Evolutionary conservation across 257 asterid species (phyloP).

Genomic region (Marsdenia floribunda): DNA sequence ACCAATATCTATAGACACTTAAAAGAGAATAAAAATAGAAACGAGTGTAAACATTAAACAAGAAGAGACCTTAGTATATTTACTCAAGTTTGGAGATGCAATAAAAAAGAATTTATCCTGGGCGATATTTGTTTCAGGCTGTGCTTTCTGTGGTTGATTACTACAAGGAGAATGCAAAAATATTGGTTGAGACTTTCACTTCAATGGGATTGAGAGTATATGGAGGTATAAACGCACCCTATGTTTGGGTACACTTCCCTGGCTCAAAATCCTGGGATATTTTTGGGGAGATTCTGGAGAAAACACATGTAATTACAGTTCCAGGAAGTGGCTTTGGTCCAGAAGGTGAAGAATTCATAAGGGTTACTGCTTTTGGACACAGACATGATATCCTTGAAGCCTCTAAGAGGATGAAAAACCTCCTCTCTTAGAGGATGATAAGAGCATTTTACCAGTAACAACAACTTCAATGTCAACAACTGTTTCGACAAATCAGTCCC

Average conservation of each 20-base stretch:
- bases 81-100: not conserved
- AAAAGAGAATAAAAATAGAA: not conserved
- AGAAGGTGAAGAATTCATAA: constrained; percentile 70
- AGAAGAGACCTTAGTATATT: too few species aligned
- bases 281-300: constrained; percentile 64
- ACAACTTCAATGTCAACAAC: not conserved
- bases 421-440: constrained; percentile 21
- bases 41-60: not conserved
- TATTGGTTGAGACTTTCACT: constrained; percentile 59
- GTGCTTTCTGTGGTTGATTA: constrained; percentile 45
- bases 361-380: constrained; percentile 79
- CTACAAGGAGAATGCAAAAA: constrained; percentile 70
- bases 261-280: constrained; percentile 82
- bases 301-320: constrained; percentile 68
- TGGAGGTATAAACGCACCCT: constrained; percentile 85
- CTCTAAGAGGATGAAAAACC: constrained; percentile 51
- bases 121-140: constrained; percentile 30
- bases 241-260: constrained; percentile 88
- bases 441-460: not conserved
- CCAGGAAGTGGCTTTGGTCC: constrained; percentile 97
- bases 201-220: constrained; percentile 57
- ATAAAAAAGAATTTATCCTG: not conserved
- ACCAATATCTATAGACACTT: not conserved
- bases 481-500: not conserved
- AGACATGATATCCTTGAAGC: constrained; percentile 69